Evolutionary conservation across 2,329 filamentous ascomycete genomes (phyloP).

Genomic region (Monosporascus ibericus): DNA sequence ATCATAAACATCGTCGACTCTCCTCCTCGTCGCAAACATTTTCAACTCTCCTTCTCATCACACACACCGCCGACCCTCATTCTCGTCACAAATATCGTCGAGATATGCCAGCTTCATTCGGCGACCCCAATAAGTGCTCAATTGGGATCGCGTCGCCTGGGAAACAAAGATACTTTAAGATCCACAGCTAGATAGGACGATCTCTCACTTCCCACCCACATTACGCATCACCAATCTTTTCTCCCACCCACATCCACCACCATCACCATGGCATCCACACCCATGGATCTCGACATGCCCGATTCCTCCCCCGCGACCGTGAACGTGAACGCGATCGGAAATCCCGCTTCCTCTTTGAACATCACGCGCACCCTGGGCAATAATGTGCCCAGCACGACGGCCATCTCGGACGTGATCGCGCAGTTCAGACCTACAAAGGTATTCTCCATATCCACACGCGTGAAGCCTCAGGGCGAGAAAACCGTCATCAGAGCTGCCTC

Average conservation of each 20-base stretch:
- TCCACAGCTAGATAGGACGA: neutral
- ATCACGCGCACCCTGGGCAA: conserved; percentile 42
- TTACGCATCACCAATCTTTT: neutral
- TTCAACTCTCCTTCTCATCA: neutral
- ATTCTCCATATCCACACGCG: conserved; percentile 13
- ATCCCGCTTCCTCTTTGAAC: conserved; percentile 35
- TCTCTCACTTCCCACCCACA: neutral
- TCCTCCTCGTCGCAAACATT: neutral
- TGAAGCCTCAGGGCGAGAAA: neutral
- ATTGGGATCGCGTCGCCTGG: neutral
- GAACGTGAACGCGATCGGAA: conserved; percentile 27
- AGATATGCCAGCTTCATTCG: neutral
- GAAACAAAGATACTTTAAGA: neutral
- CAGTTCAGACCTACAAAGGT: conserved; percentile 78
- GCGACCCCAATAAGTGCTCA: neutral
- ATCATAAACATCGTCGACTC: no score
- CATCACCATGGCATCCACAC: conserved; percentile 43
- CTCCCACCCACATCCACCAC: neutral
- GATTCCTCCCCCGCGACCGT: conserved; percentile 31
- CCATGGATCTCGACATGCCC: conserved; percentile 50
- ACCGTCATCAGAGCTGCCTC: neutral
- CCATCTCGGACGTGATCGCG: conserved; percentile 71
- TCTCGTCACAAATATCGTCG: neutral
- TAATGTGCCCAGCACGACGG: conserved; percentile 46
- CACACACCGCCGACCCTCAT: neutral